phyloP scores from a whole-genome alignment of 306 rosid species.

The Quercus engelmannii region DNA sequence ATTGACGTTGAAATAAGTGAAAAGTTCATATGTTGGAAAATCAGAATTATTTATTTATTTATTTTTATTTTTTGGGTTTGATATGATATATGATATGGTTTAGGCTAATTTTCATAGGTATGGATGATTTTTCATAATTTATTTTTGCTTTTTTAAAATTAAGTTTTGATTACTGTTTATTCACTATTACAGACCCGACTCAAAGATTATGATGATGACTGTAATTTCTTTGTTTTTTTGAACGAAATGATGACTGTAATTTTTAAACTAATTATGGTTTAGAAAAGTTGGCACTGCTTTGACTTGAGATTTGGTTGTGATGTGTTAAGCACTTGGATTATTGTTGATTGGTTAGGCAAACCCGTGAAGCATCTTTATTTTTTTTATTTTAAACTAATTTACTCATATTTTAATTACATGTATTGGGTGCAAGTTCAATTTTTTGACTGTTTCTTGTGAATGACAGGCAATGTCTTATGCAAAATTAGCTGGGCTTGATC shows the following conservation, averaged over 20 bases:
- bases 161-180: neutral
- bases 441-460: slow-evolving; percentile 22
- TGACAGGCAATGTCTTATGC: slow-evolving; percentile 96
- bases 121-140: neutral
- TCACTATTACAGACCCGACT: neutral
- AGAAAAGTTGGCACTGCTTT: neutral
- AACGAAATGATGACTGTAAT: neutral
- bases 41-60: neutral
- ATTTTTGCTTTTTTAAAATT: neutral
- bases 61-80: neutral
- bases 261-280: neutral
- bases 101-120: neutral
- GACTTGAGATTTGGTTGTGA: neutral
- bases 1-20: neutral
- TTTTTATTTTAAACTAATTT: too few relatives aligned
- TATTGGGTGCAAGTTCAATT: neutral
- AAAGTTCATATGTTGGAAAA: neutral
- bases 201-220: neutral
- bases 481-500: slow-evolving; percentile 86
- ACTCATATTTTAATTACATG: slow-evolving; percentile 5
- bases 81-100: neutral
- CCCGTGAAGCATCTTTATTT: neutral
- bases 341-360: neutral
- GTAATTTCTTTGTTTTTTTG: too few relatives aligned
- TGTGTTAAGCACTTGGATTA: neutral